phyloP scores from a whole-genome alignment of 1,284 basidiomycete genomes.

The Rhodotorula mucilaginosa region DNA sequence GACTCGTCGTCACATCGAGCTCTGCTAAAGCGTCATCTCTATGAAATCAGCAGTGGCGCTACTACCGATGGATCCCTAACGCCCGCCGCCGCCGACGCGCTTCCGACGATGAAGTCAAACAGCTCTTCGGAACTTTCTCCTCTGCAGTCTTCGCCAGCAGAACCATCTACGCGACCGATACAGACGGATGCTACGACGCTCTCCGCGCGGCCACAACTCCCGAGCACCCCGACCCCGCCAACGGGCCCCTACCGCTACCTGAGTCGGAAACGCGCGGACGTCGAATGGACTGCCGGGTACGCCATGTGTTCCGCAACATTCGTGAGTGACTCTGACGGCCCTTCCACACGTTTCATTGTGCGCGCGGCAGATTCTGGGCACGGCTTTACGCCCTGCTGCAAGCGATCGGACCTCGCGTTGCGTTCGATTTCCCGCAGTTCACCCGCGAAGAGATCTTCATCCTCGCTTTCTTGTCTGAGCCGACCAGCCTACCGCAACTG shows the following conservation, averaged over 20 bases:
- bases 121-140: not conserved
- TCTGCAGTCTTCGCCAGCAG: not conserved
- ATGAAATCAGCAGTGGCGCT: too few species aligned
- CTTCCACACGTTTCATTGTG: not conserved
- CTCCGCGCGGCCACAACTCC: not conserved
- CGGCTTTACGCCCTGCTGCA: constrained; percentile 3
- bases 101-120: not conserved
- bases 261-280: not conserved
- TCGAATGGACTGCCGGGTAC: not conserved
- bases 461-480: not conserved
- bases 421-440: not conserved
- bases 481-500: not conserved
- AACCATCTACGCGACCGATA: not conserved
- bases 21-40: too few species aligned
- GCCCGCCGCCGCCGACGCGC: too few species aligned
- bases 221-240: too few species aligned
- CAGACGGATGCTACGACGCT: not conserved
- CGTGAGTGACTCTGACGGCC: not conserved
- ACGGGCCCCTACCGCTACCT: not conserved
- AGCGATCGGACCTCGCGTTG: not conserved
- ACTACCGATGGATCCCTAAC: too few species aligned
- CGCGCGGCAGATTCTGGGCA: not conserved
- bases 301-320: not conserved
- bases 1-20: too few species aligned
- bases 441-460: not conserved